A percentile compares a stretch with the other conserved stretches of the same genome.
Evolutionary conservation across 2,329 filamentous ascomycete species (phyloP).

Genomic region (Fusarium sambucinum): DNA sequence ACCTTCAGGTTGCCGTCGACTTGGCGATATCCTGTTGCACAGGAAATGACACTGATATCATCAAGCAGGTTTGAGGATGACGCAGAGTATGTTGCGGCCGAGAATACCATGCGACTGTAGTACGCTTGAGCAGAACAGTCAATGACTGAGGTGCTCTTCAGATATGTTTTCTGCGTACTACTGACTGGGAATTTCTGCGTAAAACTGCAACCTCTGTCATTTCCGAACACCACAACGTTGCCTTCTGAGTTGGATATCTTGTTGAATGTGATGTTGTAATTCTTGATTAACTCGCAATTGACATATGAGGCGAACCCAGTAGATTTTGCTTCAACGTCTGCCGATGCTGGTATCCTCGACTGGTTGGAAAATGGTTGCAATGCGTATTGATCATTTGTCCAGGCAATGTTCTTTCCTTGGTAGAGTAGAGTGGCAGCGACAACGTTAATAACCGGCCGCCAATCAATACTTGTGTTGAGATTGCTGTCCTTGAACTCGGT

Average conservation of each 20-base stretch:
- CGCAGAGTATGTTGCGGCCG: not conserved
- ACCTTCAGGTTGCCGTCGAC: not conserved
- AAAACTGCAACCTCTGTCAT: not conserved
- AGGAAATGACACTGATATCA: not conserved
- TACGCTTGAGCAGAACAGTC: not conserved
- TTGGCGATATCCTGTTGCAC: not conserved
- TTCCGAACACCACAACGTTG: not conserved
- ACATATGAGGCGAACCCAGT: not conserved
- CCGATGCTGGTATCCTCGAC: not conserved
- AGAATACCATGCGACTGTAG: not conserved
- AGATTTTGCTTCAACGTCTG: not conserved
- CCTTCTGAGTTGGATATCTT: not conserved
- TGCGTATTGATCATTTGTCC: not conserved
- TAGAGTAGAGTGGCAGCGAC: not conserved
- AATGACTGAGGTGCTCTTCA: not conserved
- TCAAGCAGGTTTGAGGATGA: not conserved
- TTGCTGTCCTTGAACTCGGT: not conserved
- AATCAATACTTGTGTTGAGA: not conserved
- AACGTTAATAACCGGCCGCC: not conserved
- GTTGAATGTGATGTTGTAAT: not conserved
- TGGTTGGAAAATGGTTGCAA: not conserved
- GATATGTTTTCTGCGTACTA: not conserved
- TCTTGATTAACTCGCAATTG: not conserved
- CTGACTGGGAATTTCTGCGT: not conserved
- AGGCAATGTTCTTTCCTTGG: not conserved